Percentiles rank a stretch among this genome's conserved stretches.
phyloP scores from a whole-genome alignment of 805 yeast genomes.

The Candida ortonii region DNA sequence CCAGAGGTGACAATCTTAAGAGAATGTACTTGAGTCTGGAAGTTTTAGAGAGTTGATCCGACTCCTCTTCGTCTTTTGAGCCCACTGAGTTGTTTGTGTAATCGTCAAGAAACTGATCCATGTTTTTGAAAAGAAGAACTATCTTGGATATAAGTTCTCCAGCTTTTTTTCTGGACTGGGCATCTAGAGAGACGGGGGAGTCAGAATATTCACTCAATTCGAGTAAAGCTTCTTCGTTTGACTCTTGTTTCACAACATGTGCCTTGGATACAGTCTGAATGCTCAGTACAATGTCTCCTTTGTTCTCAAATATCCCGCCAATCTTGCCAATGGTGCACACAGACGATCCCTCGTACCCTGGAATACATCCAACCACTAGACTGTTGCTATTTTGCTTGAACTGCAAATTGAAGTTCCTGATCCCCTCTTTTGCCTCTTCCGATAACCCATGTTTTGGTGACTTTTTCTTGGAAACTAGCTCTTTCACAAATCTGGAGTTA shows the following conservation, averaged over 20 bases:
- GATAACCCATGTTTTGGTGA: conserved; percentile 1
- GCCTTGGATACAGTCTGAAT: conserved; percentile 52
- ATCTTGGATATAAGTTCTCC: too few species aligned
- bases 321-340: conserved; percentile 45
- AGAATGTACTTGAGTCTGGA: conserved; percentile 29
- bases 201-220: too few species aligned
- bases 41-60: too few species aligned
- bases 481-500: conserved; percentile 1
- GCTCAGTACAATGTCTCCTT: conserved; percentile 42
- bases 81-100: conserved; percentile 27
- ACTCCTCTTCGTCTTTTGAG: conserved; percentile 8
- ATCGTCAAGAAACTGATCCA: conserved; percentile 34
- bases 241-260: conserved; percentile 9
- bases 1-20: conserved; percentile 55
- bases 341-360: conserved; percentile 17
- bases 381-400: conserved; percentile 7
- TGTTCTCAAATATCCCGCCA: conserved; percentile 44
- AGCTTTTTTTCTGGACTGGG: too few species aligned
- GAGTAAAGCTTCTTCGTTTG: too few species aligned
- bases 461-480: neutral
- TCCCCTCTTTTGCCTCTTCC: conserved; percentile 10
- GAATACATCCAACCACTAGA: conserved; percentile 27
- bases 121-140: conserved; percentile 15
- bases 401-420: conserved; percentile 4
- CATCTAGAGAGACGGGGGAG: too few species aligned